Base-by-base conservation (phyloP, 164 flowering plant species). In the Piper betle region DNA sequence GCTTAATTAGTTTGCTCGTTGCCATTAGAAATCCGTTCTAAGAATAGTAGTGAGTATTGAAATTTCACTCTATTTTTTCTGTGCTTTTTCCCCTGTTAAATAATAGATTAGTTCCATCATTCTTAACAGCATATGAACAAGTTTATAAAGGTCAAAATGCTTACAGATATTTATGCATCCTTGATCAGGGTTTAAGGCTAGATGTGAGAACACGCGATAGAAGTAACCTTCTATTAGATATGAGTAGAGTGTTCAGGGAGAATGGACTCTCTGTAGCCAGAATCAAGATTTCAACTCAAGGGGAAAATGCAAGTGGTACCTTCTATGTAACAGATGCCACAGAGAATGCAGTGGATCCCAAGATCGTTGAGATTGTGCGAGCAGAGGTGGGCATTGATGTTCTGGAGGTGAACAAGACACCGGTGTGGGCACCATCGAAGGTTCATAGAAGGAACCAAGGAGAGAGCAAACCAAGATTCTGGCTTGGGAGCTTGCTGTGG, bases 241-340 rank as follows among this genome's bases (percentile, higher is more conserved):
- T 93, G 12, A 87, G 95, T 10, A 61, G 99, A 57, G 87, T 79
- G 52, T 77, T 90, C 62, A 76, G 99, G 2, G 97, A 93, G 67
- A 78, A 80, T 41, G 92, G 97, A 16, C 73, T 93, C 3, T 82
- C 92, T 0, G 72, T 93, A 39, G 39, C 83, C 1, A 81, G 85
- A 60, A 78, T 84, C 2, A 96, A 93, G 68, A 60, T 90, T 2
- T 77, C 82, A 7, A 80, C 71, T 0, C 66, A 69, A 0, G 94
- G 84, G 0, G 86, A 83, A 19, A 76, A 38, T 62, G 90, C 88
- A 3, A 52, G 66, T 0, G 96, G 96, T 9, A 75, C 90, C 4
- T 83, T 93, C 77, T 80, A 81, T 39, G 84, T 93, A 2, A 81
- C 74, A 5, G 96, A 82, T 61, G 71, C 79, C 17, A 78, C 91